Conservation (phyloP, 1,139 yeast species). For the Saccharomyces hybrid region DNA sequence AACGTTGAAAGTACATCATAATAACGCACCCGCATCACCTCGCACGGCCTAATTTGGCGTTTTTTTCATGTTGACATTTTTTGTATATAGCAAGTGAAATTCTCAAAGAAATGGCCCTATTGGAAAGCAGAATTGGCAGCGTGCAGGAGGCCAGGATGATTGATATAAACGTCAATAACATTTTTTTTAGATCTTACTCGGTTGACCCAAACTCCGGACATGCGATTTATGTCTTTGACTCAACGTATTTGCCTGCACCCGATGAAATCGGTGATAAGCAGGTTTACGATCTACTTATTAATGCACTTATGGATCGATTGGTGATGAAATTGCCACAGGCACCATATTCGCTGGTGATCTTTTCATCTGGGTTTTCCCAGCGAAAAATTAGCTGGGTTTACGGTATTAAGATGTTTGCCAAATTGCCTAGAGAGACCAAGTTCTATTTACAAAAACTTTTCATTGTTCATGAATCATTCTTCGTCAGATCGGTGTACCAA, state of each 20-base stretch:
- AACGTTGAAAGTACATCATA: neutral
- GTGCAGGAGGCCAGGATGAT: neutral
- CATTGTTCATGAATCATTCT: slow-evolving; percentile 89
- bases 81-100: neutral
- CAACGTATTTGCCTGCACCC: slow-evolving; percentile 59
- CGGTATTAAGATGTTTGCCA: slow-evolving; percentile 67
- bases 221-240: slow-evolving; percentile 68
- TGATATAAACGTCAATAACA: slow-evolving; percentile 36
- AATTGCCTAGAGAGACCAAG: slow-evolving; percentile 51
- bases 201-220: slow-evolving; percentile 53
- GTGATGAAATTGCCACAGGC: slow-evolving; percentile 42
- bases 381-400: slow-evolving; percentile 62
- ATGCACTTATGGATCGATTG: slow-evolving; percentile 34
- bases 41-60: neutral
- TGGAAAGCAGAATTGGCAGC: neutral
- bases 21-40: neutral
- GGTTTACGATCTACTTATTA: slow-evolving; percentile 36
- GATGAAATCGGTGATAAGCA: slow-evolving; percentile 31
- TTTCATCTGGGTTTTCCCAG: slow-evolving; percentile 65
- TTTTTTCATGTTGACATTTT: neutral
- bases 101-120: neutral
- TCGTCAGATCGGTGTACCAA: slow-evolving; percentile 73
- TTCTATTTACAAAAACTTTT: slow-evolving; percentile 55
- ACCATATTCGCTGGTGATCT: slow-evolving; percentile 61
- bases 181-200: slow-evolving; percentile 53